Evolutionary conservation across 495 filamentous ascomycete genomes (phyloP).

Genomic region (Tirmania nivea): DNA sequence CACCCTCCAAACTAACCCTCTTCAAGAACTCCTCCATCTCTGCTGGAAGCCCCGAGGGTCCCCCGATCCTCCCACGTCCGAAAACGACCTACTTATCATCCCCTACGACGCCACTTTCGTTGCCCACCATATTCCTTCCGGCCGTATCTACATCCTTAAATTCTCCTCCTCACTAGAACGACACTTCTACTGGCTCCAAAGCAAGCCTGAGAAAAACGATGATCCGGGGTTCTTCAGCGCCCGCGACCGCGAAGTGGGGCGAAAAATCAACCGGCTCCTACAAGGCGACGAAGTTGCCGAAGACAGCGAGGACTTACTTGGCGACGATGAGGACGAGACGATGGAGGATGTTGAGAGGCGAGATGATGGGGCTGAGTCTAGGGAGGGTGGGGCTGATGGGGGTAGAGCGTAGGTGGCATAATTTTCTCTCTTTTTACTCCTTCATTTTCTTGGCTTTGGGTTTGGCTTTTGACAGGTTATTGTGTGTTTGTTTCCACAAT

Average conservation of each 20-base stretch:
- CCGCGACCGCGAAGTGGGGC: slow-evolving; percentile 25
- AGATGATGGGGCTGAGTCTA: slow-evolving; percentile 64
- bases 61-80: slow-evolving; percentile 47
- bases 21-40: slow-evolving; percentile 69
- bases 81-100: slow-evolving; percentile 72
- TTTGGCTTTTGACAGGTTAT: too few relatives aligned
- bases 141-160: slow-evolving; percentile 80
- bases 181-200: slow-evolving; percentile 92
- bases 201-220: slow-evolving; percentile 50
- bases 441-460: too few relatives aligned
- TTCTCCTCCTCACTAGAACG: slow-evolving; percentile 83
- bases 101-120: slow-evolving; percentile 71
- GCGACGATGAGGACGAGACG: slow-evolving; percentile 65
- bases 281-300: slow-evolving; percentile 59
- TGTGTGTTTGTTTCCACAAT: too few relatives aligned
- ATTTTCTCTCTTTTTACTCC: slow-evolving; percentile 3
- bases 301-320: slow-evolving; percentile 59
- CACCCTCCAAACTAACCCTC: slow-evolving; percentile 4
- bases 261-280: slow-evolving; percentile 61
- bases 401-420: slow-evolving; percentile 80
- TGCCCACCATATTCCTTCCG: slow-evolving; percentile 79
- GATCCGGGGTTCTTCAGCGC: slow-evolving; percentile 41
- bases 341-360: slow-evolving; percentile 54
- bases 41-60: slow-evolving; percentile 49
- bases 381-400: slow-evolving; percentile 86